phyloP scores from a whole-genome alignment of 768 basidiomycete species.

The Kwoniella bestiolae region DNA sequence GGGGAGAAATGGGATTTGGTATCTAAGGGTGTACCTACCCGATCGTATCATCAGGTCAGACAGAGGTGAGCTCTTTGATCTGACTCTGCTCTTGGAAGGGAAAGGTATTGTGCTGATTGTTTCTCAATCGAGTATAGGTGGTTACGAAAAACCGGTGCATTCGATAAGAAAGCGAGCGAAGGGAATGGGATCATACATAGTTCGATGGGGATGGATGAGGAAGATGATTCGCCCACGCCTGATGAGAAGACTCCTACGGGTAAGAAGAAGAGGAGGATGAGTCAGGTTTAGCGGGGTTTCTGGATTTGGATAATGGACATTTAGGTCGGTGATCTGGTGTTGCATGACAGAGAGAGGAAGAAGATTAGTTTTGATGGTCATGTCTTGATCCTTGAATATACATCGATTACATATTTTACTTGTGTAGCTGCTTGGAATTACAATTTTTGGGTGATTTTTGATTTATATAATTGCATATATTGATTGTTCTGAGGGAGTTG shows the following conservation, averaged over 20 bases:
- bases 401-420: background rate
- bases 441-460: conserved; percentile 1
- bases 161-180: conserved; percentile 45
- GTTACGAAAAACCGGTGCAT: conserved; percentile 54
- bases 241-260: conserved; percentile 8
- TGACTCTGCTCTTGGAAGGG: background rate
- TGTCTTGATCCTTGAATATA: too few species aligned
- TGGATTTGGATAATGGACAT: background rate
- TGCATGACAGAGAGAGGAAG: conserved; percentile 3
- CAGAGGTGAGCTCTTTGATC: conserved; percentile 38
- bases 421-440: background rate
- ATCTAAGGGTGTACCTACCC: conserved; percentile 50
- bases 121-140: conserved; percentile 28
- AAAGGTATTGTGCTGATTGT: background rate
- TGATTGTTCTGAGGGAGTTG: too few species aligned
- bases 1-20: conserved; percentile 56
- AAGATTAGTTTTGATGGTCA: background rate
- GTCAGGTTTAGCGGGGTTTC: conserved; percentile 6
- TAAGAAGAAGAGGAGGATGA: conserved; percentile 21
- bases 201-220: background rate
- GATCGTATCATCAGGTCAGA: conserved; percentile 53
- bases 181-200: background rate
- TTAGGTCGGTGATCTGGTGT: background rate
- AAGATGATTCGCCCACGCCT: conserved; percentile 19
- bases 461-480: background rate